Evolutionary conservation across 176 grass and related monocot species (phyloP).

Genomic region (Canna indica): DNA sequence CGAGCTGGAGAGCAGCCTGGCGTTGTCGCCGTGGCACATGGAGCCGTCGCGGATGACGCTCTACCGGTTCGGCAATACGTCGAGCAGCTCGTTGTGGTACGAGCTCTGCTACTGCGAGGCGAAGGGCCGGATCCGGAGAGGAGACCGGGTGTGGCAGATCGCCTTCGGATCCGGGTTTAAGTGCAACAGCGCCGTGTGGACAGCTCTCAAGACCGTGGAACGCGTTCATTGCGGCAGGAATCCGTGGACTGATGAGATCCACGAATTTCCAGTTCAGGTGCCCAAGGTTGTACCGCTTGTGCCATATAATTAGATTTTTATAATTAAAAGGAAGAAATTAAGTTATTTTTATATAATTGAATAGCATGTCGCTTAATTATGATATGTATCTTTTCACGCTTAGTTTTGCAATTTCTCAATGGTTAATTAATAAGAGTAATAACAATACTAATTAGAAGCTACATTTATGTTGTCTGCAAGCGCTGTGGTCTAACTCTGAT

Average conservation of each 20-base stretch:
- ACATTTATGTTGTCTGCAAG: no score
- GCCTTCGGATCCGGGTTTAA: slow-evolving; percentile 59
- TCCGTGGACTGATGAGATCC: slow-evolving; percentile 5
- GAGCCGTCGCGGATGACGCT: slow-evolving; percentile 68
- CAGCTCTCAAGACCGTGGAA: slow-evolving; percentile 36
- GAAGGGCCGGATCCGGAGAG: slow-evolving; percentile 25
- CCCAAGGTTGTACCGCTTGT: background rate
- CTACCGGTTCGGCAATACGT: slow-evolving; percentile 50
- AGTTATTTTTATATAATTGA: no score
- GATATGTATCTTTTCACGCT: no score
- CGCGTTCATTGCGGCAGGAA: background rate
- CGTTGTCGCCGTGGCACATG: slow-evolving; percentile 40
- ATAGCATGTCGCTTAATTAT: no score
- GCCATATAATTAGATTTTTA: background rate
- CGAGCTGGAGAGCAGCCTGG: slow-evolving; percentile 38
- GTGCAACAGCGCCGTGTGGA: slow-evolving; percentile 88
- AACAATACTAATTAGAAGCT: no score
- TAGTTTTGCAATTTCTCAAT: no score
- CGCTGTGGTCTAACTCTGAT: no score
- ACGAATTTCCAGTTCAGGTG: slow-evolving; percentile 4
- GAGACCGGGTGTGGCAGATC: slow-evolving; percentile 43
- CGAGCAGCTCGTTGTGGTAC: slow-evolving; percentile 66
- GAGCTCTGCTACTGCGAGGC: slow-evolving; percentile 58
- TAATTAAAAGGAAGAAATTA: background rate
- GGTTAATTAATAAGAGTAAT: no score